phyloP scores from a whole-genome alignment of 306 rosid genomes.

The Myrica gale region DNA sequence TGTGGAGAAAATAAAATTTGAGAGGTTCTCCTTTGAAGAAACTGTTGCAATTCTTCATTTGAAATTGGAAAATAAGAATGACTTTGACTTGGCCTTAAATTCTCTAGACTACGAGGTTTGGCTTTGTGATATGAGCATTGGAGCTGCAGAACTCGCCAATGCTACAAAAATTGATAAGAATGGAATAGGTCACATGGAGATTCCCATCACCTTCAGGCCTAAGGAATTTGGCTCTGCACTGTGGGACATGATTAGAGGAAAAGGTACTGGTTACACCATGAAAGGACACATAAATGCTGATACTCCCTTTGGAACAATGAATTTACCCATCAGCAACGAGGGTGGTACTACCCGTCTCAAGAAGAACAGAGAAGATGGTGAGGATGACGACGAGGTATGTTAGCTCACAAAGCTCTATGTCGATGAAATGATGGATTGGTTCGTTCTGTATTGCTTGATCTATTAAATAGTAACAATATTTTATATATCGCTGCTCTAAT shows the following conservation, averaged over 20 bases:
- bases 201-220: slow-evolving; percentile 87
- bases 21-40: slow-evolving; percentile 81
- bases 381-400: slow-evolving; percentile 56
- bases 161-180: slow-evolving; percentile 62
- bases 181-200: slow-evolving; percentile 53
- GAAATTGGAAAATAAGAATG: slow-evolving; percentile 92
- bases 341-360: slow-evolving; percentile 91
- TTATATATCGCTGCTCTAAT: neutral
- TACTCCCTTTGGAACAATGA: slow-evolving; percentile 92
- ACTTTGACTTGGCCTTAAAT: slow-evolving; percentile 79
- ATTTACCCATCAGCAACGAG: slow-evolving; percentile 82
- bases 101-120: slow-evolving; percentile 78
- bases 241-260: slow-evolving; percentile 98
- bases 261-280: slow-evolving; percentile 78
- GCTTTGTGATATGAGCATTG: slow-evolving; percentile 77
- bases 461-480: neutral
- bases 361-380: slow-evolving; percentile 74
- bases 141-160: slow-evolving; percentile 62
- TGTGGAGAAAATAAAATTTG: slow-evolving; percentile 72
- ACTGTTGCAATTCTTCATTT: slow-evolving; percentile 78
- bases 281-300: slow-evolving; percentile 79
- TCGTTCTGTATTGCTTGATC: neutral
- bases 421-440: neutral
- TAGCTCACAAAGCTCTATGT: neutral
- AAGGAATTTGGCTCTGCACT: slow-evolving; percentile 92